Percentiles rank a stretch among this genome's conserved stretches.
phyloP scores from a whole-genome alignment of 345 rosid genomes.

The Limnanthes douglasii region DNA sequence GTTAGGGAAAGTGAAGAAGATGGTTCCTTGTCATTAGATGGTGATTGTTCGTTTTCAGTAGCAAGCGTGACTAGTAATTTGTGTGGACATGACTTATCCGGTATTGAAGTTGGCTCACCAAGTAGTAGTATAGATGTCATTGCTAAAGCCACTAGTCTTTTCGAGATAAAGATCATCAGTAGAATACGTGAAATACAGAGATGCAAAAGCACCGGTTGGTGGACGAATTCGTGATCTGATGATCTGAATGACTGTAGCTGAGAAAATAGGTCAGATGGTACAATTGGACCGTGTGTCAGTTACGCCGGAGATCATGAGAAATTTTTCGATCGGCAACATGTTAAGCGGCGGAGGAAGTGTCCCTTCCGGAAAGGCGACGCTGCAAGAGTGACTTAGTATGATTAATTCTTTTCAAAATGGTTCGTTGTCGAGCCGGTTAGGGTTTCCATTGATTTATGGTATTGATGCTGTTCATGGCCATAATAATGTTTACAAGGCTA shows the following conservation, averaged over 20 bases:
- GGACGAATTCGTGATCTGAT: not conserved
- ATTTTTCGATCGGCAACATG: not conserved
- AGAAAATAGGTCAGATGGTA: not conserved
- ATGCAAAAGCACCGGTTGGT: not conserved
- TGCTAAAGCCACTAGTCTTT: no score
- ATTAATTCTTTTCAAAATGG: no score
- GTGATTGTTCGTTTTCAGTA: slow-evolving; percentile 52
- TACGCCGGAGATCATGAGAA: no score
- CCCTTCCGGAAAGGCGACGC: not conserved
- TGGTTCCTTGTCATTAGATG: slow-evolving; percentile 42
- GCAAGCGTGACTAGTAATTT: slow-evolving; percentile 67
- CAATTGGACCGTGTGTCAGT: no score
- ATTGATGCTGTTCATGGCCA: slow-evolving; percentile 87
- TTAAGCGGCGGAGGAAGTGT: not conserved
- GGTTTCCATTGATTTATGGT: slow-evolving; percentile 77
- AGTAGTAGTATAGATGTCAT: no score
- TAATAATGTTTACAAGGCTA: slow-evolving; percentile 61
- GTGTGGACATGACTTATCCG: slow-evolving; percentile 45
- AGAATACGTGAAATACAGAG: not conserved
- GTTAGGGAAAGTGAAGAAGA: slow-evolving; percentile 33
- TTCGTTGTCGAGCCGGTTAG: slow-evolving; percentile 63
- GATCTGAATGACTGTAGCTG: not conserved
- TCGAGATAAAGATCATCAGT: no score
- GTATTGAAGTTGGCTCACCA: slow-evolving; percentile 30
- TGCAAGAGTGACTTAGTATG: not conserved